Evolutionary conservation across 148 eudicot species (phyloP), one percentile per base, ranked within the genome.

Genomic region (Amaranthus palmeri): DNA sequence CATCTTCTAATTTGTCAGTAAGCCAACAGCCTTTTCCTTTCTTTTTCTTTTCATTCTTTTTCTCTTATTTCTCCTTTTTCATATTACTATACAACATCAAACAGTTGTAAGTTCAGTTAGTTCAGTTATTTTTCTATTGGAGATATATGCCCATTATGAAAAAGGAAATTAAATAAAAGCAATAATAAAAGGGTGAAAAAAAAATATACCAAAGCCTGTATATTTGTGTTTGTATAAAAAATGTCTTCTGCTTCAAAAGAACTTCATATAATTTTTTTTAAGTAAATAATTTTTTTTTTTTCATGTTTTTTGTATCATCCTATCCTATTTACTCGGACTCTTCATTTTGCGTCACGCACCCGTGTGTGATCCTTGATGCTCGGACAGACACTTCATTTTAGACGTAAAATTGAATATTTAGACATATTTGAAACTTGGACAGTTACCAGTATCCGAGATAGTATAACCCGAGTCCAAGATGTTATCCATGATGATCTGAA

Each of bases 401-500:
- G 36, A 2, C 36, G 36, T 25, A 25, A 25, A 25, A 25, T 25
- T 0, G 36, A 25, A 25, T 25, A 25, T 2, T 25, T 25, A 25
- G 36, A 25, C 36, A 25, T 25, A 25, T 25, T 25, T 25, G 36
- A 25, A 25, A 25, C 36, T 25, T 25, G 36, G 36, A 25, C 36
- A 25, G 36, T 25, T 25, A 25, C 36, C 36, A 25, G 36, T 25
- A 25, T 25, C 36, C 36, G 36, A 25, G 1, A 25, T 25, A 25
- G 36, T 25, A 25, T 25, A 0, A 25, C 36, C 36, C 36, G 36
- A 25, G 36, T 25, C 36, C 36, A 25, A 25, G 36, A 25, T 25
- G 36, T 85, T 84, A 84, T 58, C 88, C 87, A 86, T 88, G 92
- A 88, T 85, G 89, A 89, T 88, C 89, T 77, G 88, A 90, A 76